These are phyloP conservation scores for Chytriomyces sp. DNA, from an alignment of 192 early-diverging fungal genomes.

Conservation along the genomic window DNA sequence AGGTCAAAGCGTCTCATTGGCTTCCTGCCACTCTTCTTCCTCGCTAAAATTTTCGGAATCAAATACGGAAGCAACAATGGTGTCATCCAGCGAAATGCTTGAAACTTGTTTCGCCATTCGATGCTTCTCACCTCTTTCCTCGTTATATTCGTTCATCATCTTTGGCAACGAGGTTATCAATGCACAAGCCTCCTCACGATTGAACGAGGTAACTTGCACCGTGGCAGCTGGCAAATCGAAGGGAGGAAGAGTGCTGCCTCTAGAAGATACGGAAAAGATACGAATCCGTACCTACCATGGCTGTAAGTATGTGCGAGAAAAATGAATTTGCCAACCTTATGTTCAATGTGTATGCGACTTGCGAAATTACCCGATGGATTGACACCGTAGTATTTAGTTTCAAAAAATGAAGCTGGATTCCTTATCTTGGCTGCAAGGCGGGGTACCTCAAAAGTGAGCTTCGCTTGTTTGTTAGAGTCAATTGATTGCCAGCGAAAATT, in stretches of 20 bases:
- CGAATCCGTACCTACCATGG: slow-evolving; percentile 1
- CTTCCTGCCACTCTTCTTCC: slow-evolving; percentile 1
- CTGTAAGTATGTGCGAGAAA: too few relatives aligned
- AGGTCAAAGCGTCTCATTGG: too few relatives aligned
- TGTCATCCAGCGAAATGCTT: slow-evolving; percentile 16
- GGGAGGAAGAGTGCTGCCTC: slow-evolving; percentile 8
- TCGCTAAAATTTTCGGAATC: not conserved
- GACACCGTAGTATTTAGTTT: slow-evolving; percentile 16
- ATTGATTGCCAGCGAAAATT: not conserved
- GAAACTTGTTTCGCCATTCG: not conserved
- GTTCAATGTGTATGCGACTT: slow-evolving; percentile 28
- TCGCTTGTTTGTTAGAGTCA: not conserved
- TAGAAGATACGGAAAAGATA: not conserved
- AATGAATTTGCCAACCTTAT: slow-evolving; percentile 31
- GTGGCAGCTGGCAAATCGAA: slow-evolving; percentile 11
- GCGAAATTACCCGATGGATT: slow-evolving; percentile 36
- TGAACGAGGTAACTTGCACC: slow-evolving; percentile 21
- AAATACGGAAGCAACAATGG: slow-evolving; percentile 20
- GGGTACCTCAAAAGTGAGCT: slow-evolving; percentile 30
- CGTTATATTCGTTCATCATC: slow-evolving; percentile 9
- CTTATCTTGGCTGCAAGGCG: slow-evolving; percentile 1
- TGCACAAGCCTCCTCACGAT: not conserved
- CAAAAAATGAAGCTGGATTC: slow-evolving; percentile 8
- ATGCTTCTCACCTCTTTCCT: not conserved
- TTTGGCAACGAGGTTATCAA: not conserved